Evolutionary conservation across 192 early-diverging fungal genomes (phyloP).

Genomic region (Umbelopsis sp.): DNA sequence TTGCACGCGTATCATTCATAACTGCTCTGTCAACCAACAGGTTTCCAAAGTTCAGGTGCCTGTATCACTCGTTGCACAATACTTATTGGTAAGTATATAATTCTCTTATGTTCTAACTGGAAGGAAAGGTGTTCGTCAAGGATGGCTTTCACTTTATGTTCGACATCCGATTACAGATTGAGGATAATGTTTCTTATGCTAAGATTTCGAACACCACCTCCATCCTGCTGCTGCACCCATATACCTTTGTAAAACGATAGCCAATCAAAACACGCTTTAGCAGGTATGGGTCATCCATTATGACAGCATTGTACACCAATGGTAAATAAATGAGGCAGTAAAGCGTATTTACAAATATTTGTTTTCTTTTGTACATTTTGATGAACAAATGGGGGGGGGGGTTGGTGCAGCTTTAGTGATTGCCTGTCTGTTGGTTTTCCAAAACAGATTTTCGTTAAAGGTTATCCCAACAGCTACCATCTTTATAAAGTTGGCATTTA

Average conservation of each 20-base stretch:
- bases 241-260: not conserved
- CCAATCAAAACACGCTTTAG: not conserved
- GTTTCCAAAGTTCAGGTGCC: not conserved
- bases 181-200: constrained; percentile 2
- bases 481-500: no score
- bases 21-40: not conserved
- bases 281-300: not conserved
- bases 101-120: not conserved
- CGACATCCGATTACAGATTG: constrained; percentile 4
- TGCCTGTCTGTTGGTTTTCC: not conserved
- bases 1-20: not conserved
- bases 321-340: no score
- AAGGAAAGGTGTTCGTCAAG: not conserved
- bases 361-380: no score
- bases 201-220: not conserved
- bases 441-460: constrained; percentile 80
- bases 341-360: no score
- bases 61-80: not conserved
- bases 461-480: constrained; percentile 83
- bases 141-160: constrained; percentile 13
- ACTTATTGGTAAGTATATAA: not conserved
- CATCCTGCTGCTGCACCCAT: not conserved
- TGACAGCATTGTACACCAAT: no score
- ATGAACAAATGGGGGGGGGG: no score
- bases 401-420: no score